phyloP scores from a whole-genome alignment of 148 eudicot species.

The Oxyria digyna region DNA sequence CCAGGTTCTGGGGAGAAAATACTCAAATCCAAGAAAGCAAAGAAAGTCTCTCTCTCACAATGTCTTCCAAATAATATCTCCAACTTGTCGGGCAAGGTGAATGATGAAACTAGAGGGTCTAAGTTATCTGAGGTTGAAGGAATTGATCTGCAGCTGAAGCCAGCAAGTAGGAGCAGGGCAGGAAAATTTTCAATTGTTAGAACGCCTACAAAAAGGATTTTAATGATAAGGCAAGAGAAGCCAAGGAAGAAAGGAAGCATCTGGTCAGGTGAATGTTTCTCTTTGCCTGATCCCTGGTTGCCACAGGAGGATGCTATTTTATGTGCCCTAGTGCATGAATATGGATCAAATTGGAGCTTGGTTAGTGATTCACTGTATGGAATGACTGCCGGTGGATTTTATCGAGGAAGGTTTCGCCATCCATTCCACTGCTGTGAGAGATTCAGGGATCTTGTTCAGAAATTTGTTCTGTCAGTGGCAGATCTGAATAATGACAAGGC shows the following conservation, averaged over 20 bases:
- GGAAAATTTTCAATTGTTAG: conserved; percentile 57
- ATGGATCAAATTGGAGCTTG: conserved; percentile 86
- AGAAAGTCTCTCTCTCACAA: conserved; percentile 39
- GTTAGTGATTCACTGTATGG: conserved; percentile 78
- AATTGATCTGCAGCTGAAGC: conserved; percentile 49
- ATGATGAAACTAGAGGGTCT: conserved; percentile 41
- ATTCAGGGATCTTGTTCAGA: conserved; percentile 84
- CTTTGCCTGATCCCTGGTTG: conserved; percentile 79
- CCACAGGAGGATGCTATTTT: conserved; percentile 78
- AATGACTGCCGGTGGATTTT: conserved; percentile 77
- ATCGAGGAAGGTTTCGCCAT: conserved; percentile 83
- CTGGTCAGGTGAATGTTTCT: conserved; percentile 69
- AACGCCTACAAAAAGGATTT: conserved; percentile 62
- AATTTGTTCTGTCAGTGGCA: conserved; percentile 44
- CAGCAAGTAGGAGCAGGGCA: conserved; percentile 43
- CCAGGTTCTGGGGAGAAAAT: conserved; percentile 15
- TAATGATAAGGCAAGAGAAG: conserved; percentile 69
- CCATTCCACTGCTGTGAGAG: conserved; percentile 86
- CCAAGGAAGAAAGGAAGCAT: conserved; percentile 54
- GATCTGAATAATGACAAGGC: conserved; percentile 62
- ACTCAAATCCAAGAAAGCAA: conserved; percentile 34
- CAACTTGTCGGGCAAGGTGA: conserved; percentile 22
- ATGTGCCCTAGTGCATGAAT: conserved; percentile 90
- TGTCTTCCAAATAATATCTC: conserved; percentile 20
- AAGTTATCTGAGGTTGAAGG: conserved; percentile 29